These are phyloP conservation scores for Porphyrellus sp. DNA, from an alignment of 1,284 basidiomycete genomes.

Conservation along the genomic window DNA sequence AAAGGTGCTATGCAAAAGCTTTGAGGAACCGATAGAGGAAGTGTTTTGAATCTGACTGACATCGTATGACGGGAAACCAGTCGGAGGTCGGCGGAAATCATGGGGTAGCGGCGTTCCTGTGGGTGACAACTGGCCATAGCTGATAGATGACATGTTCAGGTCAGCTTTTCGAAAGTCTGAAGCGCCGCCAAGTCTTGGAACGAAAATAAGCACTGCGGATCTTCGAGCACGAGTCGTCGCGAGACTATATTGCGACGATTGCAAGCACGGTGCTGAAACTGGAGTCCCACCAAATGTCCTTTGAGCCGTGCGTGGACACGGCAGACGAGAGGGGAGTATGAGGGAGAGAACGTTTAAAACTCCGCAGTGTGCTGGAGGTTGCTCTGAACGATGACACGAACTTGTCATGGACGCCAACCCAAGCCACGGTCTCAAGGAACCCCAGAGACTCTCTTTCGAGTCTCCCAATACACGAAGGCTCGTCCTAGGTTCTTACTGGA, in stretches of 20 bases:
- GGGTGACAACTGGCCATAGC: slow-evolving; percentile 29
- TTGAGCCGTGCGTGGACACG: slow-evolving; percentile 6
- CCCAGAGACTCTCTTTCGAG: slow-evolving; percentile 54
- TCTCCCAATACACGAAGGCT: slow-evolving; percentile 45
- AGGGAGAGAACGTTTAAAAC: slow-evolving; percentile 32
- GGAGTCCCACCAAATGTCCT: slow-evolving; percentile 12
- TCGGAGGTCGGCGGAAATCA: slow-evolving; percentile 32
- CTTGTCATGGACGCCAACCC: slow-evolving; percentile 26
- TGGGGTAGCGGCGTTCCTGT: slow-evolving; percentile 24
- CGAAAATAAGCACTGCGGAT: slow-evolving; percentile 6
- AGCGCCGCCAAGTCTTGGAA: slow-evolving; percentile 9
- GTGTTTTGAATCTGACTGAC: slow-evolving; percentile 31
- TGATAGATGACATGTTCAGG: slow-evolving; percentile 29
- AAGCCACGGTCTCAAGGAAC: slow-evolving; percentile 41
- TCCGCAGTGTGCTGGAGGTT: slow-evolving; percentile 25
- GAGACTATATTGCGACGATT: slow-evolving; percentile 4
- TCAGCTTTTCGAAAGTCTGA: slow-evolving; percentile 5
- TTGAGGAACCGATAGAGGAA: slow-evolving; percentile 23
- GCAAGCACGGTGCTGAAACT: neutral
- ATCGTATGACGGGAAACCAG: slow-evolving; percentile 30
- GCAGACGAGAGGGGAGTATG: slow-evolving; percentile 20
- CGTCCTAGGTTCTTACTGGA: slow-evolving; percentile 74
- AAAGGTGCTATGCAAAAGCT: slow-evolving; percentile 39
- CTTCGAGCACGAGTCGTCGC: slow-evolving; percentile 5
- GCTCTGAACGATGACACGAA: slow-evolving; percentile 9